phyloP scores from a whole-genome alignment of 192 early-diverging fungal species.

The Diversispora epigaea region DNA sequence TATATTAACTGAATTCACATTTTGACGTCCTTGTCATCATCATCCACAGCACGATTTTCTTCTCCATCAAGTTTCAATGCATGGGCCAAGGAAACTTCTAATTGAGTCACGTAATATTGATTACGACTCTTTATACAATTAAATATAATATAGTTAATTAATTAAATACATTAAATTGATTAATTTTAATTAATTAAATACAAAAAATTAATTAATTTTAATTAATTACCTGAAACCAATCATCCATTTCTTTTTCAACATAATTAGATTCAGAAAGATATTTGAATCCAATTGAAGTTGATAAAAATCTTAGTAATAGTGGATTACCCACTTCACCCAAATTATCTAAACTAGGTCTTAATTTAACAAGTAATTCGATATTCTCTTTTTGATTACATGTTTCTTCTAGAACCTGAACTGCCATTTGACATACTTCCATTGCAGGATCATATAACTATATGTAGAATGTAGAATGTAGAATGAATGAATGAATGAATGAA shows the following conservation, averaged over 20 bases:
- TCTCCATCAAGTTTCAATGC: slow-evolving; percentile 35
- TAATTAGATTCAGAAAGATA: slow-evolving; percentile 72
- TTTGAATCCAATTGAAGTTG: slow-evolving; percentile 68
- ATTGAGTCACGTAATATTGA: slow-evolving; percentile 62
- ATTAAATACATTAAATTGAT: not conserved
- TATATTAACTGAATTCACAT: slow-evolving; percentile 12
- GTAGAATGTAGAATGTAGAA: not conserved
- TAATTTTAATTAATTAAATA: not conserved
- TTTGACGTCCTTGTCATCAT: slow-evolving; percentile 40
- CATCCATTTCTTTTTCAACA: slow-evolving; percentile 72
- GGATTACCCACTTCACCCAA: slow-evolving; percentile 69
- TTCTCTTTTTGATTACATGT: slow-evolving; percentile 64
- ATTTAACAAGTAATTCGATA: slow-evolving; percentile 67
- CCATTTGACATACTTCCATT: slow-evolving; percentile 67
- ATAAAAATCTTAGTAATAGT: slow-evolving; percentile 66
- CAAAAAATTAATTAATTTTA: too few species aligned
- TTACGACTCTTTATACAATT: slow-evolving; percentile 52
- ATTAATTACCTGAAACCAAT: slow-evolving; percentile 73
- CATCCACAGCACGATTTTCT: not conserved
- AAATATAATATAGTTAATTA: not conserved
- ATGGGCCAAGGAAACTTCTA: slow-evolving; percentile 64
- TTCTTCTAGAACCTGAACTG: slow-evolving; percentile 66
- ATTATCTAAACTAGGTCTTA: slow-evolving; percentile 73
- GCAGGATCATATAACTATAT: slow-evolving; percentile 74
- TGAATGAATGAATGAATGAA: too few species aligned